Evolutionary conservation across 2,329 filamentous ascomycete genomes (phyloP).

Genomic region (Colletotrichum graminicola): DNA sequence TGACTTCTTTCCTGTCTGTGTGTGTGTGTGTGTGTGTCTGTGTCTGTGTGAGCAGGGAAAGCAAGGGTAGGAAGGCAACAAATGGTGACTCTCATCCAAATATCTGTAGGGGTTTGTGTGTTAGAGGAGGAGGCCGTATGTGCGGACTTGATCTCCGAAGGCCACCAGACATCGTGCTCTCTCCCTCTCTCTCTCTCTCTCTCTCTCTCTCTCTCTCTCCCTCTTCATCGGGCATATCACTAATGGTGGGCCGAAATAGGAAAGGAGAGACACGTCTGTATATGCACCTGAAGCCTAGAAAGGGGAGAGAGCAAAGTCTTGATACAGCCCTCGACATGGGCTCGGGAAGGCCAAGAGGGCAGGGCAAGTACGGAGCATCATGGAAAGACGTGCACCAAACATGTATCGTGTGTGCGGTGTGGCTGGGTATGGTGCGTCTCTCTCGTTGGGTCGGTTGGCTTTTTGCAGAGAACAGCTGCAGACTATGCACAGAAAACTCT

Average conservation of each 20-base stretch:
- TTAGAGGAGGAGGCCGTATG: slow-evolving; percentile 16
- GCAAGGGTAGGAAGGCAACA: slow-evolving; percentile 17
- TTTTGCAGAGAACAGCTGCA: slow-evolving; percentile 31
- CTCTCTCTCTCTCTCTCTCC: slow-evolving; percentile 5
- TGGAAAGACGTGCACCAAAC: not conserved
- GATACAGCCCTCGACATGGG: slow-evolving; percentile 21
- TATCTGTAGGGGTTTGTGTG: slow-evolving; percentile 12
- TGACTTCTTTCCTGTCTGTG: slow-evolving; percentile 3
- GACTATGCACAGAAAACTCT: slow-evolving; percentile 29
- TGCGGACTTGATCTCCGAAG: slow-evolving; percentile 22
- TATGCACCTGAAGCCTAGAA: not conserved
- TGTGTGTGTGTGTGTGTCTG: not conserved
- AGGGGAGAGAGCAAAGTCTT: not conserved
- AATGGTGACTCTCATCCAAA: slow-evolving; percentile 9
- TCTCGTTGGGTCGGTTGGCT: slow-evolving; percentile 35
- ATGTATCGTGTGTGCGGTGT: slow-evolving; percentile 2
- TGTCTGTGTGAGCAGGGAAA: slow-evolving; percentile 14
- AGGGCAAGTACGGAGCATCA: not conserved
- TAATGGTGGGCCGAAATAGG: slow-evolving; percentile 17
- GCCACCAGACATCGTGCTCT: slow-evolving; percentile 15
- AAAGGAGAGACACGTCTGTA: slow-evolving; percentile 8
- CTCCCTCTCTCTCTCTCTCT: slow-evolving; percentile 15
- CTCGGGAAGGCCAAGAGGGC: not conserved
- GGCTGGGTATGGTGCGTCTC: slow-evolving; percentile 19
- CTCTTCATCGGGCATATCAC: slow-evolving; percentile 29